Evolutionary conservation across 768 basidiomycete genomes (phyloP).

Genomic region (Phlebiopsis gigantea): DNA sequence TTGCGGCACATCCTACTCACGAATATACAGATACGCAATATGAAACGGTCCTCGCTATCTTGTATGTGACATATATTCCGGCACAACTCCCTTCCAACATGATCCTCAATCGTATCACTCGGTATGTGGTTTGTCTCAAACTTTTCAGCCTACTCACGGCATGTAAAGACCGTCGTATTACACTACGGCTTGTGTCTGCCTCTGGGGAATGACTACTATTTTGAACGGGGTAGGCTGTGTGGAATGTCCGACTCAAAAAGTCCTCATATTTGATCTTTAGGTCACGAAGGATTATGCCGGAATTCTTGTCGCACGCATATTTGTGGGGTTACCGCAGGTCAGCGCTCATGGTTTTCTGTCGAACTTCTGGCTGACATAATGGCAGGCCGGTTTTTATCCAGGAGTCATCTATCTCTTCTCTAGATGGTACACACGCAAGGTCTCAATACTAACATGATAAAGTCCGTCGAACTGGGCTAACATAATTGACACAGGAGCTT

Average conservation of each 20-base stretch:
- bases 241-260: neutral
- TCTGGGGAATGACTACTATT: slow-evolving; percentile 60
- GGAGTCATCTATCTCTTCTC: slow-evolving; percentile 40
- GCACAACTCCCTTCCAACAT: slow-evolving; percentile 67
- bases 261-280: slow-evolving; percentile 25
- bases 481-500: slow-evolving; percentile 40
- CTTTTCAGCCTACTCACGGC: neutral
- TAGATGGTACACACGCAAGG: slow-evolving; percentile 33
- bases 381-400: slow-evolving; percentile 63
- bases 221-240: slow-evolving; percentile 53
- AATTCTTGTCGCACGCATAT: slow-evolving; percentile 51
- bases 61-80: slow-evolving; percentile 57
- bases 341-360: neutral
- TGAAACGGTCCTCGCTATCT: slow-evolving; percentile 43
- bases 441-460: neutral
- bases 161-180: slow-evolving; percentile 60
- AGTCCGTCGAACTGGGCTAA: neutral
- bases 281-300: slow-evolving; percentile 49
- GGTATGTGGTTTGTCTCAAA: slow-evolving; percentile 31
- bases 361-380: neutral
- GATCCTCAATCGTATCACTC: slow-evolving; percentile 50
- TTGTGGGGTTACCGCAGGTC: slow-evolving; percentile 60
- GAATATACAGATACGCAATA: slow-evolving; percentile 42
- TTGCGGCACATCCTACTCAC: neutral
- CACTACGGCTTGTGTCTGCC: slow-evolving; percentile 52